Conservation (phyloP, 345 rosid species). For the Populus euphratica region DNA sequence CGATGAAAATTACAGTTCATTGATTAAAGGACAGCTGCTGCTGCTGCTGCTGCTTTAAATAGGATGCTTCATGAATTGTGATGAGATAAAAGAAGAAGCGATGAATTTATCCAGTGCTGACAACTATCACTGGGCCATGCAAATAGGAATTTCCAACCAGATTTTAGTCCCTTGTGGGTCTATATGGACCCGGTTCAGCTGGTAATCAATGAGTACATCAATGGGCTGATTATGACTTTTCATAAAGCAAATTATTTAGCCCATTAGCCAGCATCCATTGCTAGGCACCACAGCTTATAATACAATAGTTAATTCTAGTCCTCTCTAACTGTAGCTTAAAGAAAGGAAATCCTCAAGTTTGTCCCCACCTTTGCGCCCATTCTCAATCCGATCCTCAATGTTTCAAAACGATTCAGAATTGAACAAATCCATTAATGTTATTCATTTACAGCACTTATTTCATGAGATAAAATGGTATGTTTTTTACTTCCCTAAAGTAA, state of each 20-base stretch:
- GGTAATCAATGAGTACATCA: background rate
- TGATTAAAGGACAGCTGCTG: background rate
- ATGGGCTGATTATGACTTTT: constrained; percentile 2
- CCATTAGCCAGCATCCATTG: background rate
- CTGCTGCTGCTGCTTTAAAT: background rate
- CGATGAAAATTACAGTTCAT: background rate
- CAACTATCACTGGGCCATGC: background rate
- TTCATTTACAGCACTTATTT: no score
- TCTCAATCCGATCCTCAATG: background rate
- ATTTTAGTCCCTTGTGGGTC: background rate
- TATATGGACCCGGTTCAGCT: background rate
- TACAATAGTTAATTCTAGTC: no score
- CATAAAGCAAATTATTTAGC: background rate
- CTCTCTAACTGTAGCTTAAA: background rate
- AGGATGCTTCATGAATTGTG: background rate
- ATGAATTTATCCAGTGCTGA: background rate
- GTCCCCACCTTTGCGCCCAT: background rate
- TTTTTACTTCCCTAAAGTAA: no score
- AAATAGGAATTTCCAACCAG: background rate
- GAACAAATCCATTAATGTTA: no score
- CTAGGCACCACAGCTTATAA: background rate
- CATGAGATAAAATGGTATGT: no score
- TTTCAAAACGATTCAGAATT: no score
- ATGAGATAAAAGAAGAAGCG: no score
- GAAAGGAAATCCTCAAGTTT: background rate